Conservation (phyloP, 2,329 filamentous ascomycete species). For the Fusarium illudens region DNA sequence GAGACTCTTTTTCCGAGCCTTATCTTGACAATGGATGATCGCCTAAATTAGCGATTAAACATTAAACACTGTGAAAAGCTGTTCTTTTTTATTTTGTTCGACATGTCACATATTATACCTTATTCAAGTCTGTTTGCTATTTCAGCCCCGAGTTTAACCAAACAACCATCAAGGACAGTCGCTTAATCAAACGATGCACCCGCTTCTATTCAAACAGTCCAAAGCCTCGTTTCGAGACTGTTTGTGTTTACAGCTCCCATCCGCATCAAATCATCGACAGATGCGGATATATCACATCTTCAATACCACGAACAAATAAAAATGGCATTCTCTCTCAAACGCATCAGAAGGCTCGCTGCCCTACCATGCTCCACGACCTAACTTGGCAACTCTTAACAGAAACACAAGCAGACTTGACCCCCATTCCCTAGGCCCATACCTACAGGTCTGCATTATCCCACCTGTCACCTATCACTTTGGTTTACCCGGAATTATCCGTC, state of each 20-base stretch:
- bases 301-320: not conserved
- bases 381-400: not conserved
- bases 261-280: not conserved
- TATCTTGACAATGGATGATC: not conserved
- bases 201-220: not conserved
- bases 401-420: not conserved
- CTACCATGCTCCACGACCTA: not conserved
- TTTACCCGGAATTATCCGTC: not conserved
- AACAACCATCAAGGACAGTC: too few relatives aligned
- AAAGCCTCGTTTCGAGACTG: not conserved
- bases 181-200: not conserved
- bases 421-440: not conserved
- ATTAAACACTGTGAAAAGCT: too few relatives aligned
- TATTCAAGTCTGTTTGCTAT: too few relatives aligned
- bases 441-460: not conserved
- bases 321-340: not conserved
- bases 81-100: too few relatives aligned
- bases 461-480: not conserved
- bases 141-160: too few relatives aligned
- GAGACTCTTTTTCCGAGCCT: conserved; percentile 8
- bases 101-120: too few relatives aligned
- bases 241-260: not conserved
- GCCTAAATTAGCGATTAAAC: too few relatives aligned
- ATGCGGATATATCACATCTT: not conserved
- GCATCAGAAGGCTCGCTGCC: too few relatives aligned